A percentile compares a stretch with the other conserved stretches of the same genome.
phyloP scores from a whole-genome alignment of 176 grass and related monocot species.

The Canna indica region DNA sequence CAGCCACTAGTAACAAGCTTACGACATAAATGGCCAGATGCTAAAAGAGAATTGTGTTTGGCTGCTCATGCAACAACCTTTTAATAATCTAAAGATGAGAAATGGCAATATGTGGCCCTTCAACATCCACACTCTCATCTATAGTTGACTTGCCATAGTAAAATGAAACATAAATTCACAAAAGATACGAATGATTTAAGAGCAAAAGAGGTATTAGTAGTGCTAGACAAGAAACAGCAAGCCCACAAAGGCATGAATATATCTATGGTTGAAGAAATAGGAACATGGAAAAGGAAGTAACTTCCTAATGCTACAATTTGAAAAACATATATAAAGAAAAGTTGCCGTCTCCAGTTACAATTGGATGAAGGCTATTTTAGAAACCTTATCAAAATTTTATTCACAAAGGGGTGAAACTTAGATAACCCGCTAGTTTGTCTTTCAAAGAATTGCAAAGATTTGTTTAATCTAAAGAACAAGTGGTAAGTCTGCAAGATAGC shows the following conservation, averaged over 20 bases:
- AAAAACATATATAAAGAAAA: not conserved
- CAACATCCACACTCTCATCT: too few species aligned
- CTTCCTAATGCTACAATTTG: not conserved
- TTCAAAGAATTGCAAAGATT: not conserved
- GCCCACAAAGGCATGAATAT: not conserved
- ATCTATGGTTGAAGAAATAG: not conserved
- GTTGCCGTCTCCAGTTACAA: not conserved
- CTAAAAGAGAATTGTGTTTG: too few species aligned
- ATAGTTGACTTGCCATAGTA: not conserved
- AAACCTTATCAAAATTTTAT: not conserved
- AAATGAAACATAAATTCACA: not conserved
- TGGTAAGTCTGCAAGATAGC: slow-evolving; percentile 1
- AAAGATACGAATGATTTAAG: not conserved
- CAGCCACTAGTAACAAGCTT: too few species aligned
- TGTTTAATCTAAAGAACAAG: too few species aligned
- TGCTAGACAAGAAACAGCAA: not conserved
- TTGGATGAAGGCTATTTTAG: not conserved
- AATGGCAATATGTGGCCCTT: too few species aligned
- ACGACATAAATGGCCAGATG: too few species aligned
- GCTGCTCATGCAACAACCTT: too few species aligned
- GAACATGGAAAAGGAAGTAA: not conserved
- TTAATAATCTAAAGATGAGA: too few species aligned
- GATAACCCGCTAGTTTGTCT: not conserved
- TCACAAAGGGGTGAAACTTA: not conserved
- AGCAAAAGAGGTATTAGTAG: not conserved